Conservation (phyloP, 139 green algal genomes). For the Volvox reticuliferus region DNA sequence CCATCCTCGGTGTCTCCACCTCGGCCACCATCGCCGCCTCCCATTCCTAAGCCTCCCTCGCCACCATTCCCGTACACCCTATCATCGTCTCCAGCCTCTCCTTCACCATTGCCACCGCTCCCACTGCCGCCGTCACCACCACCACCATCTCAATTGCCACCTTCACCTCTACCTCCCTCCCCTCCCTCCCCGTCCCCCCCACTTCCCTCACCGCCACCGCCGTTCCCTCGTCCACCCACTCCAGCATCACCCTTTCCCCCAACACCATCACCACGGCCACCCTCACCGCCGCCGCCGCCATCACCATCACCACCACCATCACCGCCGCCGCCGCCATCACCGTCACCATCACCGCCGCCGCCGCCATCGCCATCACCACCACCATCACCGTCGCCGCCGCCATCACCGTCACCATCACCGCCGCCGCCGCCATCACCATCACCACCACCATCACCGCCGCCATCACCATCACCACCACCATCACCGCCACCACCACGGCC, state of each 20-base stretch:
- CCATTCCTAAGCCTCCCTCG: no score
- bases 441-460: neutral
- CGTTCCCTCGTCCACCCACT: no score
- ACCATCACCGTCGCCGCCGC: neutral
- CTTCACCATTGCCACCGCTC: no score
- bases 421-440: neutral
- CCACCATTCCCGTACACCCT: no score
- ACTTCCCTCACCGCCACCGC: neutral
- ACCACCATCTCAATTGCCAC: neutral
- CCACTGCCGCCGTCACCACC: neutral
- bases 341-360: neutral
- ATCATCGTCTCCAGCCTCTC: neutral
- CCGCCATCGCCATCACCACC: neutral
- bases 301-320: neutral
- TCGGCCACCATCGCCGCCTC: no score
- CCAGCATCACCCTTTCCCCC: neutral
- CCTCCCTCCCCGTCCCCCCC: no score
- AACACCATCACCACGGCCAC: neutral
- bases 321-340: neutral
- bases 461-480: neutral
- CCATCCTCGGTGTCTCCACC: neutral
- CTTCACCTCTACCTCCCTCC: no score
- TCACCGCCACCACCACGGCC: neutral
- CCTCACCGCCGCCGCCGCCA: neutral
- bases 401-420: neutral